Conservation (phyloP, 176 grass and related monocot species). For the Phoenix dactylifera region DNA sequence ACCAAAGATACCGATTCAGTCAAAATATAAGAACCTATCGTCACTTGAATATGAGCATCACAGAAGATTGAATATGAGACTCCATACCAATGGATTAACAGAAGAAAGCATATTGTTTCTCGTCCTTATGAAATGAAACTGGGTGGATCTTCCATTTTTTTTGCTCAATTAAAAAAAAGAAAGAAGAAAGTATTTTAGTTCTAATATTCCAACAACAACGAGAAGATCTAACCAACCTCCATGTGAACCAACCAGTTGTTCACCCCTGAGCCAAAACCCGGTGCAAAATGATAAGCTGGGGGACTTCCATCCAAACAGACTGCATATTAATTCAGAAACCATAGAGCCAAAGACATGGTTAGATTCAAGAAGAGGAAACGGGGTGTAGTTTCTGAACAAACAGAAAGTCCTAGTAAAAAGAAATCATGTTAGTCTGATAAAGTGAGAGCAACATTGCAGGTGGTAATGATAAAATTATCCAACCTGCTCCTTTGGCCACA, state of each 20-base stretch:
- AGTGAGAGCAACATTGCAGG: not conserved
- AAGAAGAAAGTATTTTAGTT: not conserved
- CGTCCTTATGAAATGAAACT: too few relatives aligned
- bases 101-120: too few relatives aligned
- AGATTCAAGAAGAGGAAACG: not conserved
- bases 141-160: not conserved
- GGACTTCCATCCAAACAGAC: conserved; percentile 86
- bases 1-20: too few relatives aligned
- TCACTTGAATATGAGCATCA: too few relatives aligned
- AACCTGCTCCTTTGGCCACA: conserved; percentile 69
- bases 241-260: conserved; percentile 81
- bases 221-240: conserved; percentile 29
- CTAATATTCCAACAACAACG: too few relatives aligned
- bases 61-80: too few relatives aligned
- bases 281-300: conserved; percentile 67
- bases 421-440: not conserved
- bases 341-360: too few relatives aligned
- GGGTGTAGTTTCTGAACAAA: too few relatives aligned
- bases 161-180: not conserved
- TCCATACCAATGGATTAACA: too few relatives aligned
- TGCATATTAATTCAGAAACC: conserved; percentile 8
- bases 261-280: conserved; percentile 58
- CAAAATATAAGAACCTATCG: too few relatives aligned
- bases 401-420: not conserved
- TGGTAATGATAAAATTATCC: not conserved